Base-by-base conservation (phyloP, 805 yeast species). In the Saccharomycopsis selenospora region DNA sequence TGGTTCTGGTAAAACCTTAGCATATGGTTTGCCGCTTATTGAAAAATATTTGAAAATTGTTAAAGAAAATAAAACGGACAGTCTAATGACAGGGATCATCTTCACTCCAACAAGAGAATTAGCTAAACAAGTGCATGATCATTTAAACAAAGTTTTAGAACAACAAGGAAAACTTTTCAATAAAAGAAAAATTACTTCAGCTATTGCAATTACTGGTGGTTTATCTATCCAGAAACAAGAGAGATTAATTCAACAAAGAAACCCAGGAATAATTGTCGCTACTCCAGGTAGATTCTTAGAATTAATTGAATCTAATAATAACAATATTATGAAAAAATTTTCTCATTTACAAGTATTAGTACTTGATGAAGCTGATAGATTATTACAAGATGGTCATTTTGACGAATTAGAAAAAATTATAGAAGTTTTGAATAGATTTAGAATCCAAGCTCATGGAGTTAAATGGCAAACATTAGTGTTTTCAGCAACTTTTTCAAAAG, bases 101-200 rank as follows among this genome's bases (percentile, higher is more conserved):
- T 85, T 93, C 60, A 84, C 96, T 0, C 99, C 99, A 27, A 93
- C 99, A 0, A 77, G 99, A 71, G 99, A 93, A 64, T 73, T 93
- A 58, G 98, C 96, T 0, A 91, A 85, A 55, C 99, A 93, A 67
- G 96, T 93, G 44, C 79, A 81, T 36, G 79, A 82, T 52, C 98
- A 93, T 67, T 63, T 93, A 54, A 75, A 77, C 56, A 64, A 63
- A 26, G 57, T 84, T 8, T 71, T 59, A 6, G 33, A 38, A 24
- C 42, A 48, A 36, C 64, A 51, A 29, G 65, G 82, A 48, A 73
- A 68, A 54, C 75, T 57, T 56, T 73, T 76, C 55, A 83, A 79
- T 14, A 70, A 73, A 49, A 61, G 75, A 2, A 69, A 72, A 6
- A 69, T 75, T 48, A 50, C 29, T 22, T 75, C 88, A 0, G 76